Evolutionary conservation across 257 asterid species (phyloP).

Genomic region (Paulownia fortunei): DNA sequence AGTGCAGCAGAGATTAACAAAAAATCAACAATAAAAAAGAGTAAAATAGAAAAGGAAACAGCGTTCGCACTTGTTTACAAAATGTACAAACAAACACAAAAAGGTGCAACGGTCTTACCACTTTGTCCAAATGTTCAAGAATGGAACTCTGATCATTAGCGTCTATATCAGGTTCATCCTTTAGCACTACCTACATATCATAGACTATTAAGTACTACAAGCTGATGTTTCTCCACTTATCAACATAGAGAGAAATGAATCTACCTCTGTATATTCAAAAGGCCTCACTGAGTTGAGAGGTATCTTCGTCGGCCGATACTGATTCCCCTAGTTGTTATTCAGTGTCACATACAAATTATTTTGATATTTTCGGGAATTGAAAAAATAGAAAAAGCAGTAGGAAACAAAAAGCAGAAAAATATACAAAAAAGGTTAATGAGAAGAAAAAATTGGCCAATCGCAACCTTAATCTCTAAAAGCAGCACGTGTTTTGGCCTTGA

Average conservation of each 20-base stretch:
- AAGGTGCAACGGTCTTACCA: conserved; percentile 53
- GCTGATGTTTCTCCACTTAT: conserved; percentile 33
- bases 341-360: conserved; percentile 32
- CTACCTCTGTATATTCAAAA: conserved; percentile 93
- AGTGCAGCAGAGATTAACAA: neutral
- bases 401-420: neutral
- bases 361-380: conserved; percentile 1
- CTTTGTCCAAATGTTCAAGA: conserved; percentile 93
- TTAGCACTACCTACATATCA: conserved; percentile 75
- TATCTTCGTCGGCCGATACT: conserved; percentile 94
- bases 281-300: conserved; percentile 95
- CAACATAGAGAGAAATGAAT: conserved; percentile 32
- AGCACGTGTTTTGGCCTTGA: conserved; percentile 95
- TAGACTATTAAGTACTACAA: conserved; percentile 31
- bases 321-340: conserved; percentile 73
- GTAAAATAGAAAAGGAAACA: conserved; percentile 1
- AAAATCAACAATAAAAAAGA: conserved; percentile 1
- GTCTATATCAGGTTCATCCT: conserved; percentile 92
- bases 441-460: conserved; percentile 11
- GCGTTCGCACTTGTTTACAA: neutral
- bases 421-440: conserved; percentile 14
- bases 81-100: conserved; percentile 24
- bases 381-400: neutral
- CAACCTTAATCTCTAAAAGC: conserved; percentile 95
- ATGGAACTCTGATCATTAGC: conserved; percentile 90